Evolutionary conservation across 2,329 filamentous ascomycete genomes (phyloP), one percentile per base, ranked within the genome.

Genomic region (Fusarium acutatum): DNA sequence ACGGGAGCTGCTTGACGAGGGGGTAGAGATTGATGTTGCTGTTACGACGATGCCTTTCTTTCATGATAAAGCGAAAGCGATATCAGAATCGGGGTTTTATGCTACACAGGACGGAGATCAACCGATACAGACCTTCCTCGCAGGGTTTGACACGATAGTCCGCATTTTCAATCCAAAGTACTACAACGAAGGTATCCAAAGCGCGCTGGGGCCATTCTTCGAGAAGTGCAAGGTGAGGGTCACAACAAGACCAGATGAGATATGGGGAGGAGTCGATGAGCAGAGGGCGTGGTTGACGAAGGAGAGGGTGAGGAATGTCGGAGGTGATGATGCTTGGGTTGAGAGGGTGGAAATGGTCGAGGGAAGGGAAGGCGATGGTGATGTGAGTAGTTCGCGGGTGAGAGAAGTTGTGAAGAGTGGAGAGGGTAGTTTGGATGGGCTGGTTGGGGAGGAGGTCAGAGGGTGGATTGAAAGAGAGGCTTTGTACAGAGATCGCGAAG

Each of bases 21-120:
- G 71, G 10, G 49, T 80, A 1, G 80, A 83, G 34, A 82, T 91
- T 9, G 93, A 95, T 73, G 87, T 96, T 41, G 93, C 87, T 4
- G 86, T 96, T 4, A 94, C 92, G 0, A 92, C 88, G 40, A 86
- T 88, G 76, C 91, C 93, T 1, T 95, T 92, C 79, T 96, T 96
- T 76, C 89, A 90, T 65, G 90, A 92, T 77, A 96, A 96, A 82
- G 89, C 90, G 13, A 74, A 78, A 18, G 89, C 89, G 3, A 90
- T 95, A 34, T 82, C 85, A 0, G 77, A 80, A 14, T 80, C 81
- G 1, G 82, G 83, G 0, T 83, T 84, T 41, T 90, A 89, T 20
- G 35, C 32, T 72, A 26, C 41, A 12, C n/a, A 38, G 12, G 63
- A 20, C 35, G 41, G 37, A 15, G 24, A 32, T 24, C 53, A 78